These are phyloP conservation scores for Dendrobium officinale DNA, from an alignment of 106 monocot species.

Conservation along the genomic window DNA sequence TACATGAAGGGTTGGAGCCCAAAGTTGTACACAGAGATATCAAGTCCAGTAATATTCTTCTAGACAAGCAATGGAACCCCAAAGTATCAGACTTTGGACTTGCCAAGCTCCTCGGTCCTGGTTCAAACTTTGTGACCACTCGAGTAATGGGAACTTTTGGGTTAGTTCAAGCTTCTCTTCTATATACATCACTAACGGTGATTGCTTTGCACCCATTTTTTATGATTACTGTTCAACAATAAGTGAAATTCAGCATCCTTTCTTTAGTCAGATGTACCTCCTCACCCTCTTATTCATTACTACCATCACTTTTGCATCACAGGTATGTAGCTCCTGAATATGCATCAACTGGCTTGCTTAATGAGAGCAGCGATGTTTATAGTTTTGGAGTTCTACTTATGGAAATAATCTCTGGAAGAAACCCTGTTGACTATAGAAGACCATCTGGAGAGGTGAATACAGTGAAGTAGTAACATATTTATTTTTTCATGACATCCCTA, in stretches of 20 bases:
- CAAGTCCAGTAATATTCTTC: constrained; percentile 92
- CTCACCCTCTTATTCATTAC: not conserved
- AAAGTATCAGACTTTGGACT: constrained; percentile 96
- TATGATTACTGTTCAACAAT: not conserved
- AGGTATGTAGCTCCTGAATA: constrained; percentile 98
- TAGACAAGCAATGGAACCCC: constrained; percentile 83
- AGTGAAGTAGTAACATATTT: not conserved
- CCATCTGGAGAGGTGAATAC: constrained; percentile 55
- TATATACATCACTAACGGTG: not conserved
- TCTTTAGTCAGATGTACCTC: not conserved
- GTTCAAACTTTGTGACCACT: constrained; percentile 76
- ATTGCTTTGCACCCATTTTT: not conserved
- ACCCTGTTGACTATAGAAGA: constrained; percentile 73
- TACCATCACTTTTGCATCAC: not conserved
- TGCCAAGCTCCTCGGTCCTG: constrained; percentile 78
- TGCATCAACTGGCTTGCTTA: constrained; percentile 82
- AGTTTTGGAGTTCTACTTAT: constrained; percentile 92
- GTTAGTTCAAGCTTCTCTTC: constrained; percentile 23
- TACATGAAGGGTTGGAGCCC: constrained; percentile 94
- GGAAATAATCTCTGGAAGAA: constrained; percentile 83
- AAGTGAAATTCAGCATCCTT: not conserved
- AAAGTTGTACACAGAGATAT: constrained; percentile 95
- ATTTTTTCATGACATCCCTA: not conserved
- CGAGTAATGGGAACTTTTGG: constrained; percentile 98
- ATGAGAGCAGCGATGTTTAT: constrained; percentile 79